A percentile compares a stretch with the other conserved stretches of the same genome.
Conservation (phyloP, 129 eudicot species). For the Pseudognaphalium luteoalbum region DNA sequence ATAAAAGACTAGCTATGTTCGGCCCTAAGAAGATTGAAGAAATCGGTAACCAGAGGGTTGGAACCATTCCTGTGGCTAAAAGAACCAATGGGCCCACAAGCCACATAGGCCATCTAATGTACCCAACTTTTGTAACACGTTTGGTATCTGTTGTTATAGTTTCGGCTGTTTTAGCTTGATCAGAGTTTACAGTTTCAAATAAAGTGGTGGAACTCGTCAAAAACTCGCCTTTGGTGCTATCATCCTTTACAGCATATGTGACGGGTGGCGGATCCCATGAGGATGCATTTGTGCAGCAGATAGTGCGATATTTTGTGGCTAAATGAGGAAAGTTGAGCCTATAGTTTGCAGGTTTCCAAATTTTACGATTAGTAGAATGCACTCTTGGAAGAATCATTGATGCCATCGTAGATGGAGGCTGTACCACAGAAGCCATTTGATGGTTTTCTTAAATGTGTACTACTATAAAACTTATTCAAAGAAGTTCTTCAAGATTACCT, state of each 20-base stretch:
- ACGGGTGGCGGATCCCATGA: slow-evolving; percentile 86
- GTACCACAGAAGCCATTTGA: slow-evolving; percentile 50
- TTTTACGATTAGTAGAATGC: slow-evolving; percentile 34
- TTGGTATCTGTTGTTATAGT: slow-evolving; percentile 29
- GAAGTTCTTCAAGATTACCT: slow-evolving; percentile 7
- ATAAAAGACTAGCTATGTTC: slow-evolving; percentile 81
- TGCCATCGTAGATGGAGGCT: slow-evolving; percentile 42
- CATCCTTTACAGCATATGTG: slow-evolving; percentile 55
- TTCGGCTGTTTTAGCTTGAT: slow-evolving; percentile 38
- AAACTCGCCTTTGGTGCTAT: slow-evolving; percentile 40
- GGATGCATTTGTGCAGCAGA: slow-evolving; percentile 54
- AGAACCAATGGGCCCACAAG: slow-evolving; percentile 77
- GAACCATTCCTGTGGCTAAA: slow-evolving; percentile 83
- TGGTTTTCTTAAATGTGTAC: slow-evolving; percentile 7
- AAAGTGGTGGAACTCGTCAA: slow-evolving; percentile 43
- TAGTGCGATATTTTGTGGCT: slow-evolving; percentile 21
- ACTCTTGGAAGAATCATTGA: slow-evolving; percentile 29
- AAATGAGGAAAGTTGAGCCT: slow-evolving; percentile 28
- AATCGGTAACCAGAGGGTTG: slow-evolving; percentile 85
- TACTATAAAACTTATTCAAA: background rate
- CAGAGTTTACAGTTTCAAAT: slow-evolving; percentile 54
- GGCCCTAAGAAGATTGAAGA: slow-evolving; percentile 90
- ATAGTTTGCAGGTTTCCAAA: slow-evolving; percentile 38
- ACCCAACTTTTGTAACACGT: slow-evolving; percentile 35
- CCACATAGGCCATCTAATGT: slow-evolving; percentile 83